Base-by-base conservation (phyloP, 2,329 filamentous ascomycete genomes). In the Alternaria arbusti region DNA sequence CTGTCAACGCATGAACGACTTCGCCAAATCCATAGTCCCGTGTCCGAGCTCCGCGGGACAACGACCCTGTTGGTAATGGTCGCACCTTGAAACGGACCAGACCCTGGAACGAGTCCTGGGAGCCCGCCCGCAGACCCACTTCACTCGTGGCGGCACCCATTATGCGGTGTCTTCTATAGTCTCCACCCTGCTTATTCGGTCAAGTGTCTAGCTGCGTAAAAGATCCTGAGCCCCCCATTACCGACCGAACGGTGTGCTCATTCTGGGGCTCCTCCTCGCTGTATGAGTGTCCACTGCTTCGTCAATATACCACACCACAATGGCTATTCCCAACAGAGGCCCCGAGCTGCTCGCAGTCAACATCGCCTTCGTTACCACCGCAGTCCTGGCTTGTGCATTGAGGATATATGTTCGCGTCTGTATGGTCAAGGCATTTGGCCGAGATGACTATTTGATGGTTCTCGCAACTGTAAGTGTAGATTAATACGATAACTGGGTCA, bases 391-490 rank as follows among this genome's bases (percentile, higher is more conserved):
- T 2, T 77, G 74, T 47, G 26, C 57, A 12, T 44, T 80, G 47
- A 64, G 78, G 67, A 72, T 70, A 49, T 76, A 70, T 58, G 76
- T 78, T 20, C 72, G 78, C 12, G 25, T 77, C 6, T 54, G 59
- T 23, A 75, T 80, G 72, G 76, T 80, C 6, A 78, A 75, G 59
- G 74, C 73, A 2, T 80, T 79, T 65, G 77, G 77, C 2, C 22
- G 70, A 15, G 78, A 80, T 59, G 78, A 80, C 59, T 79, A 72
- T 64, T 62, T 80, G 6, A 80, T 80, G 77, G 69, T 72, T 6
- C 15, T 72, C 8, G 74, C 78, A 17, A 70, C 68, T 40, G 78
- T 79, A 57, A 67, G 74, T 66, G 8, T 28, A n/a, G 6, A 10
- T 11, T 17, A 23, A 15, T 32, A 46, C 8, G 8, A 51, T 40